A percentile compares a stretch with the other conserved stretches of the same genome.
Evolutionary conservation across 2,329 filamentous ascomycete genomes (phyloP).

Genomic region (Trichoderma guizhouense): DNA sequence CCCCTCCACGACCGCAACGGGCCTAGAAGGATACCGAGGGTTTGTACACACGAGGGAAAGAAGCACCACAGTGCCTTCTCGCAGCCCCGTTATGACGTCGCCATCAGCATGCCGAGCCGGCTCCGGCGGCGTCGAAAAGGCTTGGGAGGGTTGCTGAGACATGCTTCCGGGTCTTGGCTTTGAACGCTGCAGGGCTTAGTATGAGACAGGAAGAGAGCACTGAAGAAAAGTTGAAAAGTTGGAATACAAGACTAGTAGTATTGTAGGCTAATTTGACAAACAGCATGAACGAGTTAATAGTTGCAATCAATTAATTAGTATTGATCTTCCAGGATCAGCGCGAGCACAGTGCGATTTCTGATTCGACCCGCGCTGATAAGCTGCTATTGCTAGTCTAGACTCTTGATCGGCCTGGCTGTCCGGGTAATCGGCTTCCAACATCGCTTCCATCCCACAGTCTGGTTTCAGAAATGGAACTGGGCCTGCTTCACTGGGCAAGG

Average conservation of each 20-base stretch:
- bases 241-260: no score
- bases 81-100: constrained; percentile 21
- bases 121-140: constrained; percentile 20
- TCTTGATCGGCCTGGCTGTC: constrained; percentile 7
- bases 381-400: constrained; percentile 15
- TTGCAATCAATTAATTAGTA: not conserved
- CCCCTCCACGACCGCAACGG: constrained; percentile 2
- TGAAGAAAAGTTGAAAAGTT: not conserved
- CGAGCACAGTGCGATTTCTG: not conserved
- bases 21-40: not conserved
- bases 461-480: constrained; percentile 11
- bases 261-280: not conserved
- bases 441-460: constrained; percentile 9
- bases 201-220: not conserved
- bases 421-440: constrained; percentile 18
- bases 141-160: constrained; percentile 1
- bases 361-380: not conserved
- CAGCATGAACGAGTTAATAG: not conserved
- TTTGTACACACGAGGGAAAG: not conserved
- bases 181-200: not conserved
- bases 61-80: not conserved
- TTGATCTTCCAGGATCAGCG: not conserved
- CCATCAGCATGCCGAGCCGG: constrained; percentile 22
- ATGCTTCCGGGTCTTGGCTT: constrained; percentile 5
- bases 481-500: constrained; percentile 7